phyloP scores from a whole-genome alignment of 192 early-diverging fungal species.

The Coemansia sp. region DNA sequence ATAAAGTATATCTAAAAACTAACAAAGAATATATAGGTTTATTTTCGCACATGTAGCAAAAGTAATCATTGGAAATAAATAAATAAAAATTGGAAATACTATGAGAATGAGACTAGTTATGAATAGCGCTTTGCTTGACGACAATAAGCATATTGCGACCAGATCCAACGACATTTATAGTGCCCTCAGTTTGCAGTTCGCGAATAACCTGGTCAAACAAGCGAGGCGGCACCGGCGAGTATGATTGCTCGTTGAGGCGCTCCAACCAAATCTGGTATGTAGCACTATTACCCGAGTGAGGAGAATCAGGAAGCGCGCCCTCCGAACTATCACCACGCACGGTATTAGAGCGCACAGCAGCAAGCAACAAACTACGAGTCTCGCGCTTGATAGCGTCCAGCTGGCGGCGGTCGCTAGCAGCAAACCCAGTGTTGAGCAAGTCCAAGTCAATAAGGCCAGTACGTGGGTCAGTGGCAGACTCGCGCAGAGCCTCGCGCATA shows the following conservation, averaged over 20 bases:
- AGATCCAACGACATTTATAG: constrained; percentile 42
- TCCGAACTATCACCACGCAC: background rate
- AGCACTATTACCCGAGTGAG: constrained; percentile 25
- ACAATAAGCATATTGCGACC: constrained; percentile 49
- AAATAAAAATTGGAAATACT: background rate
- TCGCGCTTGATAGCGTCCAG: constrained; percentile 52
- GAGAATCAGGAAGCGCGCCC: constrained; percentile 17
- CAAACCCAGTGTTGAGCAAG: constrained; percentile 86
- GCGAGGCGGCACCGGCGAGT: constrained; percentile 52
- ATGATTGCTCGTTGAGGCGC: constrained; percentile 53
- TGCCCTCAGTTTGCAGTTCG: constrained; percentile 60
- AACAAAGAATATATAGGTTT: background rate
- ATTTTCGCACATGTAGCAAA: background rate
- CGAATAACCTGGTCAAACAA: constrained; percentile 63
- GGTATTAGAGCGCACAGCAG: constrained; percentile 35
- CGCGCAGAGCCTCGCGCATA: constrained; percentile 86
- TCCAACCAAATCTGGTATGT: constrained; percentile 46
- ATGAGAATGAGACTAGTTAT: constrained; percentile 8
- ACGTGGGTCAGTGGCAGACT: constrained; percentile 88
- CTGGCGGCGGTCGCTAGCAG: constrained; percentile 70
- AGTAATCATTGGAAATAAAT: background rate
- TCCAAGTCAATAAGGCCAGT: constrained; percentile 96
- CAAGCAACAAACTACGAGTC: constrained; percentile 40
- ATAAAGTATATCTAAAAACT: background rate
- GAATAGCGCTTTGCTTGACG: constrained; percentile 48